Evolutionary conservation across 768 basidiomycete species (phyloP), one percentile per base, ranked within the genome.

Genomic region (Suillus paluster): DNA sequence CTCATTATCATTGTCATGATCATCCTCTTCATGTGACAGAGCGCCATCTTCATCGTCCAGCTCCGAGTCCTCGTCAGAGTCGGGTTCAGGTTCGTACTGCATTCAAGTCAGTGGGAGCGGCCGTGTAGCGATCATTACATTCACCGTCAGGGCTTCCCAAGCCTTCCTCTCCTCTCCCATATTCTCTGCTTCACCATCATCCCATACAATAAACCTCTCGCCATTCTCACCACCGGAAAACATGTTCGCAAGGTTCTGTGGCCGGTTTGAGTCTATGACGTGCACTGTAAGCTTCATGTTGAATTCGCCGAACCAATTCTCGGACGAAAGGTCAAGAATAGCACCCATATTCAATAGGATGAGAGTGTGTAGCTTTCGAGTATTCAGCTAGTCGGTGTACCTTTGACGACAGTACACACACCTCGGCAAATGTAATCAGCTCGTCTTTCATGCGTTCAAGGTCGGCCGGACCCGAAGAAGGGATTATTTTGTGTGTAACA

Each of bases 341-440:
- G 90, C 88, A 44, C 97, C 97, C 80, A 99, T 92, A 67, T 97
- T 97, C 54, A 99, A 77, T 48, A 99, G 83, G 54, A 99, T 87
- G 55, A 99, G 83, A 4, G 95, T 95, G 69, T 93, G 93, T 27
- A 97, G 80, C 92, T 95, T 49, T 33, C 27, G 41, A 36, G 56
- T 62, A 27, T 67, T 42, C 41, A 56, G 39, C 38, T 11, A 15
- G 45, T 50, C 54, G 59, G 14, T 56, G 49, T 21, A 42, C 39
- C 17, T 25, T 55, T 19, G 23, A 55, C 27, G 25, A 19, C 36
- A 36, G 30, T 46, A 57, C 59, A 62, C 80, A 62, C 67, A 94
- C 93, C 79, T 95, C 92, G 46, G 81, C 75, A 66, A 88, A 86
- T 1, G 82, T 78, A 8, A 83, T 75, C 38, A 95, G 83, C 63